Evolutionary conservation across 1,284 basidiomycete genomes (phyloP).

Genomic region (Rhodotorula mucilaginosa): DNA sequence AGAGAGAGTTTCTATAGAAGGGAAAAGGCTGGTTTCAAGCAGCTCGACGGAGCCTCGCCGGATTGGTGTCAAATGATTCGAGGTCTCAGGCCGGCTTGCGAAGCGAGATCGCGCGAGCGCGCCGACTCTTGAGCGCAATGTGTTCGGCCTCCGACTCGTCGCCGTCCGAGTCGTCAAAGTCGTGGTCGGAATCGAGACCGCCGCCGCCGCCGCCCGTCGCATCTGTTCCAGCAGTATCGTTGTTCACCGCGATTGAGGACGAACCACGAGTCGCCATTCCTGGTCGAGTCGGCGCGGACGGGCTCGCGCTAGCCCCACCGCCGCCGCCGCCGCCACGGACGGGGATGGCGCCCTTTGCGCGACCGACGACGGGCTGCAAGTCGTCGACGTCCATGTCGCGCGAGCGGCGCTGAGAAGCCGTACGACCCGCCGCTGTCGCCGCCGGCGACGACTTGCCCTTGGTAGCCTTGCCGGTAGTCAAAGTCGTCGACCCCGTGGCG

Average conservation of each 20-base stretch:
- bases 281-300: neutral
- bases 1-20: neutral
- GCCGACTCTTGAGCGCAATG: conserved; percentile 24
- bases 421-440: neutral
- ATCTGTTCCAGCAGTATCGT: neutral
- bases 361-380: neutral
- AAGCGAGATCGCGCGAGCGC: conserved; percentile 20
- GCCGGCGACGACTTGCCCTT: neutral
- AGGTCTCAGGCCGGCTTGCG: neutral
- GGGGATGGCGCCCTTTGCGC: conserved; percentile 1
- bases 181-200: conserved; percentile 1
- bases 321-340: no score
- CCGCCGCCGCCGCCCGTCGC: neutral
- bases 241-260: neutral
- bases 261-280: neutral
- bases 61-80: neutral
- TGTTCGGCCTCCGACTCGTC: conserved; percentile 23
- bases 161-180: neutral
- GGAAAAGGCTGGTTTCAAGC: neutral
- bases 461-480: neutral
- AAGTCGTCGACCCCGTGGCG: neutral
- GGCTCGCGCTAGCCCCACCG: neutral
- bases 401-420: neutral
- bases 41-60: no score
- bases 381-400: neutral